These are phyloP conservation scores for Fusarium vanettenii DNA, from an alignment of 2,329 filamentous ascomycete genomes.

Conservation along the genomic window DNA sequence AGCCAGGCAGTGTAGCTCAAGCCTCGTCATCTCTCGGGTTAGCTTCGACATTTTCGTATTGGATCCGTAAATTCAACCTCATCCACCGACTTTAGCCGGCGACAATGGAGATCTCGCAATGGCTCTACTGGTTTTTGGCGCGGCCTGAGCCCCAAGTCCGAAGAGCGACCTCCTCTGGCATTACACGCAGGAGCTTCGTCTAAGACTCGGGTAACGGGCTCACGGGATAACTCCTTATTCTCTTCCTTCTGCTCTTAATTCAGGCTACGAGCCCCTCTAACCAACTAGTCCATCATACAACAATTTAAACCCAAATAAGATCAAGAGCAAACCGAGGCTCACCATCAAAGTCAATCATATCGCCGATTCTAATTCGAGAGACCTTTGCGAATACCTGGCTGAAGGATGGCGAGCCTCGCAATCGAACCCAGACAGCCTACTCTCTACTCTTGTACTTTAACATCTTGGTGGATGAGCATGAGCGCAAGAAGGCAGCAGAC, in stretches of 20 bases:
- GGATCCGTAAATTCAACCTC: neutral
- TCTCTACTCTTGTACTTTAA: constrained; percentile 52
- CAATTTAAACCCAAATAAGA: neutral
- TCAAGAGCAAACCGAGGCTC: neutral
- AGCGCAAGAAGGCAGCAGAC: constrained; percentile 38
- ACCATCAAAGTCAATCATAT: neutral
- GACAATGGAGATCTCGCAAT: neutral
- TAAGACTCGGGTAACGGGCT: neutral
- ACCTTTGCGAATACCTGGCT: neutral
- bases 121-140: neutral
- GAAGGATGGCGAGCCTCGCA: neutral
- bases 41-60: neutral
- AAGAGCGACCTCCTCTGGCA: neutral
- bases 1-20: neutral
- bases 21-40: neutral
- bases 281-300: neutral
- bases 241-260: neutral
- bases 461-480: constrained; percentile 41
- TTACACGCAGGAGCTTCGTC: neutral
- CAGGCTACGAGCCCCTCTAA: neutral
- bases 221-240: neutral
- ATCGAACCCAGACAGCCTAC: constrained; percentile 54
- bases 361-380: neutral
- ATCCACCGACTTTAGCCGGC: neutral
- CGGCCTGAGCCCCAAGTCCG: neutral